Conservation (phyloP, 2,329 filamentous ascomycete genomes). For the Aureobasidium uvarum region DNA sequence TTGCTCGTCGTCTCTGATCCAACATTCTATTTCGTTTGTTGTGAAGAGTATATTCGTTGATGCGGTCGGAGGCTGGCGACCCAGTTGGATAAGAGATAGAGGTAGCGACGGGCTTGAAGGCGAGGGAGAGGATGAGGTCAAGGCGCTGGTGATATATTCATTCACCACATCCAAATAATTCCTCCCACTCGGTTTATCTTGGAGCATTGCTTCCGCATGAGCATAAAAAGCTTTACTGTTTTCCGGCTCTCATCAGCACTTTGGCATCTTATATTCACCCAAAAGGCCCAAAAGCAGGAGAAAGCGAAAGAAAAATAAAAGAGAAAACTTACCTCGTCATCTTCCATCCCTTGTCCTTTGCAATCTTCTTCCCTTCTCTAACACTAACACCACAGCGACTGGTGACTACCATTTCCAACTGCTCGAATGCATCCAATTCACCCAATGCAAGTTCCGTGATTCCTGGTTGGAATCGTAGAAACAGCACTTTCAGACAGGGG, state of each 20-base stretch:
- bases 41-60: neutral
- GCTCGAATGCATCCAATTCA: neutral
- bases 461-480: neutral
- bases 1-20: neutral
- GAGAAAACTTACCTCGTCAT: slow-evolving; percentile 2
- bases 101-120: neutral
- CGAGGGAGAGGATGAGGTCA: neutral
- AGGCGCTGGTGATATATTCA: neutral
- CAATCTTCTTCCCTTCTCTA: neutral
- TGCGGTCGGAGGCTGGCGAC: neutral
- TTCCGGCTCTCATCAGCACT: neutral
- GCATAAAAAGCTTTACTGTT: neutral
- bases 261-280: neutral
- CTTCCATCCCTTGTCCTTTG: neutral
- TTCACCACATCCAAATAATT: neutral
- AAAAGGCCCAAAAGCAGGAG: no score
- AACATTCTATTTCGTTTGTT: neutral
- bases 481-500: neutral
- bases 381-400: neutral
- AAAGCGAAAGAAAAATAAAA: no score
- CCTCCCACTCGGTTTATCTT: neutral
- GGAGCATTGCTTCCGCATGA: neutral
- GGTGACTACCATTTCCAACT: neutral
- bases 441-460: neutral
- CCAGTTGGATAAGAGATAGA: neutral